A percentile compares a stretch with the other conserved stretches of the same genome.
Conservation (phyloP, 2,329 filamentous ascomycete genomes). For the Neofusicoccum sp. region DNA sequence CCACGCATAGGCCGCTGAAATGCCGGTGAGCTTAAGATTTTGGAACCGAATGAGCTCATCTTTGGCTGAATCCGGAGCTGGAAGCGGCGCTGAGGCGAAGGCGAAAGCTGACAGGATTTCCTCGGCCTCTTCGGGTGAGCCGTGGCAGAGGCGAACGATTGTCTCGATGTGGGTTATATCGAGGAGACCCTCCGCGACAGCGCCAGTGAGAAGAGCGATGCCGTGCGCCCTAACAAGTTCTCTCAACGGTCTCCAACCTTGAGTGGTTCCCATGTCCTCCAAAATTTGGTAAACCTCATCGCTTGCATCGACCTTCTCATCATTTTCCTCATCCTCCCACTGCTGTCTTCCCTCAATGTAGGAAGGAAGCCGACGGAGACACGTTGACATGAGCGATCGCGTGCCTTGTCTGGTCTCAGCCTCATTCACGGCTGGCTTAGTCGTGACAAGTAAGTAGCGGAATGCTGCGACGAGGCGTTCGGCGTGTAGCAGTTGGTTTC, state of each 20-base stretch:
- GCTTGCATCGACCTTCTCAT: slow-evolving; percentile 37
- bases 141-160: slow-evolving; percentile 35
- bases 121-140: slow-evolving; percentile 39
- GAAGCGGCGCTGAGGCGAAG: not conserved
- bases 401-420: slow-evolving; percentile 27
- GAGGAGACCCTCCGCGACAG: slow-evolving; percentile 39
- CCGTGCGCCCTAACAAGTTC: slow-evolving; percentile 46
- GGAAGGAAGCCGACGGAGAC: slow-evolving; percentile 43
- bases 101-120: slow-evolving; percentile 35
- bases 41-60: slow-evolving; percentile 34
- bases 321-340: slow-evolving; percentile 36
- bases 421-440: slow-evolving; percentile 10
- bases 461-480: slow-evolving; percentile 3
- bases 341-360: slow-evolving; percentile 45
- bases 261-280: slow-evolving; percentile 34
- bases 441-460: slow-evolving; percentile 38
- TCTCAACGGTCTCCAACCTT: slow-evolving; percentile 43
- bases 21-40: slow-evolving; percentile 30
- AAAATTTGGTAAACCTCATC: slow-evolving; percentile 45
- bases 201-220: slow-evolving; percentile 39
- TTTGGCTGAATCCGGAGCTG: slow-evolving; percentile 8
- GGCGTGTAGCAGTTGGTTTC: not conserved
- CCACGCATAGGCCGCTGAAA: slow-evolving; percentile 31
- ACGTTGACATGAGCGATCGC: slow-evolving; percentile 41
- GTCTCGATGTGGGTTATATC: slow-evolving; percentile 28